Evolutionary conservation across 805 yeast genomes (phyloP).

Genomic region (Torulaspora gathmanii): DNA sequence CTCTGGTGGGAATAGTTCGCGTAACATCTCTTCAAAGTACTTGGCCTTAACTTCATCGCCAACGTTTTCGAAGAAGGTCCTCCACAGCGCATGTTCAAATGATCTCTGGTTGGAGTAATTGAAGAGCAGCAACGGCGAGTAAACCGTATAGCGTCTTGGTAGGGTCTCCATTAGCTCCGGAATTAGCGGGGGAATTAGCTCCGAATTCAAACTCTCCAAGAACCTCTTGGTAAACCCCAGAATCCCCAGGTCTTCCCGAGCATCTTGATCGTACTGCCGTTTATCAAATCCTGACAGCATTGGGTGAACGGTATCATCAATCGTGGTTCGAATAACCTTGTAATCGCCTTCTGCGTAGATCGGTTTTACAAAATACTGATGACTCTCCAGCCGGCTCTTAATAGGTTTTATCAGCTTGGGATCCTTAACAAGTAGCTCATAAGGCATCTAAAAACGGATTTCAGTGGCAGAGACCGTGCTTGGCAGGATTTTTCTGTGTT

Average conservation of each 20-base stretch:
- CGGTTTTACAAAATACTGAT: constrained; percentile 24
- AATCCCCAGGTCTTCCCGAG: constrained; percentile 4
- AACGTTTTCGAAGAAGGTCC: constrained; percentile 14
- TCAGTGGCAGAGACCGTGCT: background rate
- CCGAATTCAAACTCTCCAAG: background rate
- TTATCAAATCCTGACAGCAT: constrained; percentile 4
- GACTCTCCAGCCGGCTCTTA: constrained; percentile 25
- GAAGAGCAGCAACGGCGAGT: constrained; percentile 63
- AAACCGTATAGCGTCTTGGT: constrained; percentile 50
- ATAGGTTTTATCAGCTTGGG: constrained; percentile 19
- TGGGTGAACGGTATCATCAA: constrained; percentile 7
- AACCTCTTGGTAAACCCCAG: constrained; percentile 10
- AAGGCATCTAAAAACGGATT: constrained; percentile 17
- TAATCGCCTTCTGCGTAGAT: constrained; percentile 16
- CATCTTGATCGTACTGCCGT: constrained; percentile 10
- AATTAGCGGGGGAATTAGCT: constrained; percentile 8
- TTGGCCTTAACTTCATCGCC: constrained; percentile 3
- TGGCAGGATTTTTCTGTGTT: background rate
- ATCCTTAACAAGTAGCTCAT: constrained; percentile 22
- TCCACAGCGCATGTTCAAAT: constrained; percentile 42
- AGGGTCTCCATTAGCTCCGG: constrained; percentile 15
- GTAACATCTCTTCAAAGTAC: constrained; percentile 25
- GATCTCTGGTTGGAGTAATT: constrained; percentile 42
- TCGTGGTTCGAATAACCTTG: constrained; percentile 25
- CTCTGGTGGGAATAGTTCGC: constrained; percentile 15